phyloP scores from a whole-genome alignment of 163 green algal species.

The Scenedesmus sp. region DNA sequence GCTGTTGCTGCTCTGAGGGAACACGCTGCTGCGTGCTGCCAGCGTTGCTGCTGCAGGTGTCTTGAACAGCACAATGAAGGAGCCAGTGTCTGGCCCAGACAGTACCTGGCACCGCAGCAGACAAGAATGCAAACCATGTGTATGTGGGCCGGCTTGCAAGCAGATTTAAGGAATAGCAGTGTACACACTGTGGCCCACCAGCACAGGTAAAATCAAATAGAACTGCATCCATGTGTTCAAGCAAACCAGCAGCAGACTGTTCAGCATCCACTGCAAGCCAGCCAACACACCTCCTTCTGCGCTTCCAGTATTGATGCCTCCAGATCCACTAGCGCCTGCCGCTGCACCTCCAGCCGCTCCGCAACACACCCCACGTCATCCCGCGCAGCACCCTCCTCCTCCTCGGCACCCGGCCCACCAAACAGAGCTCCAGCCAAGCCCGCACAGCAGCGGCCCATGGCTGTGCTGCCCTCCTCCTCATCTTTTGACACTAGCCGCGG shows the following conservation, averaged over 20 bases:
- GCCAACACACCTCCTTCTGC: constrained; percentile 22
- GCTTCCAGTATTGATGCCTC: constrained; percentile 40
- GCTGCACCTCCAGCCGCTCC: constrained; percentile 15
- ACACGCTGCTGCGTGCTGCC: constrained; percentile 41
- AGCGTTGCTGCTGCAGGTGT: constrained; percentile 40
- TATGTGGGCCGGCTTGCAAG: too few species aligned
- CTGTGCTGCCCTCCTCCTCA: neutral
- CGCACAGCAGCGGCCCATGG: constrained; percentile 33
- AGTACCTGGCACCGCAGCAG: constrained; percentile 6
- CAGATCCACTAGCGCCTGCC: constrained; percentile 42
- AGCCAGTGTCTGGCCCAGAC: neutral
- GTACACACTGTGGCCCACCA: neutral
- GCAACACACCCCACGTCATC: neutral
- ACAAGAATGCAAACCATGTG: neutral
- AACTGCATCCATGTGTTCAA: too few species aligned
- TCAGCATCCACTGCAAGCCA: neutral
- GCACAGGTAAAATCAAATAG: neutral
- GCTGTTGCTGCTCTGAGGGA: constrained; percentile 29
- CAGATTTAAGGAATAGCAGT: neutral
- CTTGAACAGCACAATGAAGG: constrained; percentile 55
- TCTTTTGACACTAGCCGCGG: constrained; percentile 18
- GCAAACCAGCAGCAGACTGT: neutral
- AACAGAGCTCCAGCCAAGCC: neutral
- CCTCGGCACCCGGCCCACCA: neutral
- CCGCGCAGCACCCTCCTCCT: neutral